Conservation (phyloP, 1,284 basidiomycete genomes). For the Tranzscheliella williamsii region DNA sequence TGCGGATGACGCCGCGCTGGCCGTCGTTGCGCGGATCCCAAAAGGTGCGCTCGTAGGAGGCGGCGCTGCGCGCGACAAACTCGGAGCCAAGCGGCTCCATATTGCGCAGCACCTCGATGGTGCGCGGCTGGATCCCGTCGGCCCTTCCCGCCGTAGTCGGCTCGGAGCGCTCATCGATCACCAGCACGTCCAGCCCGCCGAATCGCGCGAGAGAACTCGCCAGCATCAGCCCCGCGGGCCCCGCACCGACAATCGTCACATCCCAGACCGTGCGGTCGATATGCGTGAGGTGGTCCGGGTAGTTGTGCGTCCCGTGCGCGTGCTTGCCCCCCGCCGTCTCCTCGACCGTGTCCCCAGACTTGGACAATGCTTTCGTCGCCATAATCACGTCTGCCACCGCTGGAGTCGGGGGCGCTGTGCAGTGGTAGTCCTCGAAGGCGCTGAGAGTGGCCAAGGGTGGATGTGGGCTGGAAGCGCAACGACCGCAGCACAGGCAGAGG, state of each 20-base stretch:
- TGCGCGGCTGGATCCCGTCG: constrained; percentile 62
- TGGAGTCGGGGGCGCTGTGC: too few relatives aligned
- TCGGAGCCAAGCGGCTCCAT: constrained; percentile 60
- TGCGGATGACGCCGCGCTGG: constrained; percentile 57
- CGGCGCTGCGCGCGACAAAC: constrained; percentile 50
- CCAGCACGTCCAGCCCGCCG: constrained; percentile 52
- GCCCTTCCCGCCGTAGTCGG: constrained; percentile 62
- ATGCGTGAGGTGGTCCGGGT: constrained; percentile 41
- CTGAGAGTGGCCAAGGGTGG: too few relatives aligned
- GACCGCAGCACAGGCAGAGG: too few relatives aligned
- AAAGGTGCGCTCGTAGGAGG: constrained; percentile 62
- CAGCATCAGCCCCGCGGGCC: constrained; percentile 58
- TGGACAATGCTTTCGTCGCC: constrained; percentile 28
- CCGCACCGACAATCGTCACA: constrained; percentile 55
- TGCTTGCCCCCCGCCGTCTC: constrained; percentile 42
- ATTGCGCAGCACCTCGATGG: constrained; percentile 70
- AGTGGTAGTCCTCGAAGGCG: too few relatives aligned
- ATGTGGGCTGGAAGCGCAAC: too few relatives aligned
- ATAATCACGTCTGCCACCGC: too few relatives aligned
- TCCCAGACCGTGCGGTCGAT: constrained; percentile 49
- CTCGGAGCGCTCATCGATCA: constrained; percentile 60
- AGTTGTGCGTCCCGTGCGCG: constrained; percentile 50
- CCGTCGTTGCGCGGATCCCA: constrained; percentile 60
- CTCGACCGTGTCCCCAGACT: constrained; percentile 37
- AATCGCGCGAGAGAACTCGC: constrained; percentile 51